These are phyloP conservation scores for Monilinia aucupariae DNA, from an alignment of 2,329 filamentous ascomycete species.

Conservation along the genomic window DNA sequence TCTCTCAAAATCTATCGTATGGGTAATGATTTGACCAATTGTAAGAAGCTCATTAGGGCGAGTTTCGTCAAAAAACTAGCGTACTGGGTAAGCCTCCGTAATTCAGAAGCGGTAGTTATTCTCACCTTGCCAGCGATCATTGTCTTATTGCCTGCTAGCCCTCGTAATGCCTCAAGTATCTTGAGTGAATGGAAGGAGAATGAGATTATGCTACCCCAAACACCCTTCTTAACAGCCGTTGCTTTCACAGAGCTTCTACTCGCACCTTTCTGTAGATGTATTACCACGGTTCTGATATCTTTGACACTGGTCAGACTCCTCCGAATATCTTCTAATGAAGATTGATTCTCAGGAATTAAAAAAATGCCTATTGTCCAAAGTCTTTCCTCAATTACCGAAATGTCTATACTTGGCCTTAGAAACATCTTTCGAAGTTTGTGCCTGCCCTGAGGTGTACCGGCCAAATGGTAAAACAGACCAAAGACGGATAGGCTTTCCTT, in stretches of 20 bases:
- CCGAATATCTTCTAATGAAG: constrained; percentile 49
- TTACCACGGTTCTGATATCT: constrained; percentile 65
- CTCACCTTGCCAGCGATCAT: constrained; percentile 51
- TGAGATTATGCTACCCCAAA: constrained; percentile 66
- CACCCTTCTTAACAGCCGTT: constrained; percentile 52
- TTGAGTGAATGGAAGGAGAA: constrained; percentile 69
- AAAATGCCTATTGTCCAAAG: constrained; percentile 65
- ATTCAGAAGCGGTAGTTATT: background rate
- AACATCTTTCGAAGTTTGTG: constrained; percentile 71
- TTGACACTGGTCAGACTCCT: constrained; percentile 64
- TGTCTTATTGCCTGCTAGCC: constrained; percentile 49
- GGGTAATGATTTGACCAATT: constrained; percentile 65
- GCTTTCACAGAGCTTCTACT: constrained; percentile 42
- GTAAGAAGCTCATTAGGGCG: constrained; percentile 54
- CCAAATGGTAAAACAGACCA: constrained; percentile 71
- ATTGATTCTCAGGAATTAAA: constrained; percentile 60
- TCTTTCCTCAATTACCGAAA: constrained; percentile 63
- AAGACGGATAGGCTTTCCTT: constrained; percentile 83
- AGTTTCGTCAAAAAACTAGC: constrained; percentile 54
- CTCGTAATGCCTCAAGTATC: constrained; percentile 58
- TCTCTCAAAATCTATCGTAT: constrained; percentile 73
- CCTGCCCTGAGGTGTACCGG: constrained; percentile 75
- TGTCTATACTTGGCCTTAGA: constrained; percentile 67
- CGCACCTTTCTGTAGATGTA: constrained; percentile 73
- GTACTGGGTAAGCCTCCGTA: constrained; percentile 9